These are phyloP conservation scores for Epicoccum sorghinum DNA, from an alignment of 2,329 filamentous ascomycete genomes.

Conservation along the genomic window DNA sequence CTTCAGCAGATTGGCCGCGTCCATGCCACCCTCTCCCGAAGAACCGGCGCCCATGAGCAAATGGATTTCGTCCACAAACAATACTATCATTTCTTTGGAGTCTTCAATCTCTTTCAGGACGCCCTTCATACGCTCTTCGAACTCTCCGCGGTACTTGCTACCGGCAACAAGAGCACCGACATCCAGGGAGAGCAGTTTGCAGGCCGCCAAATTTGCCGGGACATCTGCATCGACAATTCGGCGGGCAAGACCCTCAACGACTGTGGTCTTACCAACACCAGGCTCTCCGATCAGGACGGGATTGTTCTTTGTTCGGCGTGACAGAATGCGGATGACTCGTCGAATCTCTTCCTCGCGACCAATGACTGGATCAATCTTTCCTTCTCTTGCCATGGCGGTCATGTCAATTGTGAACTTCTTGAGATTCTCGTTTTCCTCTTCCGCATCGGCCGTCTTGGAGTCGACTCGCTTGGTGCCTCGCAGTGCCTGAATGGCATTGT, in stretches of 20 bases:
- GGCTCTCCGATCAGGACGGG: slow-evolving; percentile 97
- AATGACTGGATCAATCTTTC: slow-evolving; percentile 97
- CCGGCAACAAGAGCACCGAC: slow-evolving; percentile 94
- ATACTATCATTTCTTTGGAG: slow-evolving; percentile 93
- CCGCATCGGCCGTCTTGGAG: slow-evolving; percentile 92
- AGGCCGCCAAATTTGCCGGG: slow-evolving; percentile 90
- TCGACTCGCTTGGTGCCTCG: slow-evolving; percentile 92
- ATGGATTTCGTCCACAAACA: slow-evolving; percentile 99
- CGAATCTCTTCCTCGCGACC: slow-evolving; percentile 95
- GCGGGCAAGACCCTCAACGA: slow-evolving; percentile 93
- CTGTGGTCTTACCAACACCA: slow-evolving; percentile 97
- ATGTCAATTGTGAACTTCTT: slow-evolving; percentile 99
- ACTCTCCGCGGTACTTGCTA: slow-evolving; percentile 98
- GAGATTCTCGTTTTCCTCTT: slow-evolving; percentile 91
- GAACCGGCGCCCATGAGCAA: slow-evolving; percentile 96
- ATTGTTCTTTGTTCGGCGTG: slow-evolving; percentile 96
- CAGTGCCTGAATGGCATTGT: slow-evolving; percentile 88
- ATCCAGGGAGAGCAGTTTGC: slow-evolving; percentile 92
- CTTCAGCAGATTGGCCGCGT: slow-evolving; percentile 95
- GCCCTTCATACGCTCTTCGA: slow-evolving; percentile 99
- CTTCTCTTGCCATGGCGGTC: slow-evolving; percentile 94
- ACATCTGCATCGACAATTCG: slow-evolving; percentile 97
- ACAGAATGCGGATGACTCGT: slow-evolving; percentile 88
- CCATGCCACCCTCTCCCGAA: slow-evolving; percentile 96
- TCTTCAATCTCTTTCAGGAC: slow-evolving; percentile 96